Evolutionary conservation across 2,329 filamentous ascomycete genomes (phyloP).

Genomic region (Lizonia empirigonia): DNA sequence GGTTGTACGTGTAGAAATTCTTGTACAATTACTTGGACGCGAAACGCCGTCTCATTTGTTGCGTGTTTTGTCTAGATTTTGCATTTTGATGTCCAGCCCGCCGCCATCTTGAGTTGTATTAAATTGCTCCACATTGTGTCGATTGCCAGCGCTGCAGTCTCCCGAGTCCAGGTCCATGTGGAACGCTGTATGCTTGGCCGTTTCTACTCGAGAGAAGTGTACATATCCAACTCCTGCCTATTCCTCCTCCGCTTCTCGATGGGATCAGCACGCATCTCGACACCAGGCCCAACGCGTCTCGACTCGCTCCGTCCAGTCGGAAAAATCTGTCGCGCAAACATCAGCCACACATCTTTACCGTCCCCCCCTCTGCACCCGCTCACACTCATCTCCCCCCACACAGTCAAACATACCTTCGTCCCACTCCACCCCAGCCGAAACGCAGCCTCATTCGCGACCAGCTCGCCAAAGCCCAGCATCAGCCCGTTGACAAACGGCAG

Average conservation of each 20-base stretch:
- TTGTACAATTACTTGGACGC: conserved; percentile 25
- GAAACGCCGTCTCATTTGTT: conserved; percentile 15
- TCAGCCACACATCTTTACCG: not conserved
- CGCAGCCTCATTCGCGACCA: conserved; percentile 94
- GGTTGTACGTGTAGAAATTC: conserved; percentile 17
- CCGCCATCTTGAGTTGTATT: not conserved
- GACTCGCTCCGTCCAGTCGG: conserved; percentile 62
- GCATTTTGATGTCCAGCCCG: not conserved
- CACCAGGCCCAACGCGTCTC: conserved; percentile 76
- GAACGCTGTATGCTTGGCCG: too few species aligned
- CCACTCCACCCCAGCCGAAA: conserved; percentile 92
- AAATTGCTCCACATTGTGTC: not conserved
- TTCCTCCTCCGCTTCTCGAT: conserved; percentile 59
- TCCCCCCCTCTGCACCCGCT: too few species aligned
- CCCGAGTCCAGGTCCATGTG: not conserved
- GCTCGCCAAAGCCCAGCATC: conserved; percentile 96
- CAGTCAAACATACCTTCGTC: conserved; percentile 73
- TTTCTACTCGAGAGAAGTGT: conserved; percentile 70
- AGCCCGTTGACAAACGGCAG: conserved; percentile 96
- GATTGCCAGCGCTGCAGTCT: not conserved
- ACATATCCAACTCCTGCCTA: conserved; percentile 65
- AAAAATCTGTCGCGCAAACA: conserved; percentile 56
- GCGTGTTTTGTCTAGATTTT: conserved; percentile 1
- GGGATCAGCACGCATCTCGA: conserved; percentile 76
- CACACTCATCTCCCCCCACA: too few species aligned